A percentile compares a stretch with the other conserved stretches of the same genome.
Conservation (phyloP, 2,329 filamentous ascomycete genomes). For the Penicillium sp. region DNA sequence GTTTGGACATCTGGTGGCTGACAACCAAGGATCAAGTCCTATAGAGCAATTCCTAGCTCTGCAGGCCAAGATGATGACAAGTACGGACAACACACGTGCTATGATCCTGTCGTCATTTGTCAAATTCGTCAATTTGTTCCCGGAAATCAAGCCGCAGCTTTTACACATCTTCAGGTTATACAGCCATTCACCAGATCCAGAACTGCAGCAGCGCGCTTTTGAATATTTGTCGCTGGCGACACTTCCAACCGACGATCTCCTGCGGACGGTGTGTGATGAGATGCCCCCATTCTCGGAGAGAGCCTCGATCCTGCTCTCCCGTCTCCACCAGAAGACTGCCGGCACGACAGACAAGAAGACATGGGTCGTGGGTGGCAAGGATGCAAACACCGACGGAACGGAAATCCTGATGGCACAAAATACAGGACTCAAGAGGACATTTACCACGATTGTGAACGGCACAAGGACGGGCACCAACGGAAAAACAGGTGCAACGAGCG, state of each 20-base stretch:
- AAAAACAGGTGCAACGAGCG: constrained; percentile 46
- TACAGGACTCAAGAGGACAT: constrained; percentile 82
- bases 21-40: constrained; percentile 87
- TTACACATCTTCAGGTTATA: constrained; percentile 89
- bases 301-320: constrained; percentile 86
- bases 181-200: constrained; percentile 91
- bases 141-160: constrained; percentile 95
- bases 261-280: constrained; percentile 94
- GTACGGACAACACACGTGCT: constrained; percentile 85
- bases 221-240: constrained; percentile 89
- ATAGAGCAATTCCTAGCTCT: constrained; percentile 96
- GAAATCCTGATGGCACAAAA: constrained; percentile 83
- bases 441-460: constrained; percentile 63
- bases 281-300: constrained; percentile 98
- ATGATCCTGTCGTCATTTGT: constrained; percentile 95
- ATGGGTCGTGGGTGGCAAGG: constrained; percentile 97
- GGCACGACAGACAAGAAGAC: constrained; percentile 93
- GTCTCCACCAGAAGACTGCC: constrained; percentile 91
- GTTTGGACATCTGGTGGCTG: constrained; percentile 94
- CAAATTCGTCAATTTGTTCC: constrained; percentile 98
- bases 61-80: constrained; percentile 85
- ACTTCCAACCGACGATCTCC: constrained; percentile 84
- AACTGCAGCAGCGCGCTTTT: constrained; percentile 93
- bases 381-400: constrained; percentile 80
- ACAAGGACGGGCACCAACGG: constrained; percentile 40